Evolutionary conservation across 139 green algal species (phyloP).

Genomic region (Coelastrella sp.): DNA sequence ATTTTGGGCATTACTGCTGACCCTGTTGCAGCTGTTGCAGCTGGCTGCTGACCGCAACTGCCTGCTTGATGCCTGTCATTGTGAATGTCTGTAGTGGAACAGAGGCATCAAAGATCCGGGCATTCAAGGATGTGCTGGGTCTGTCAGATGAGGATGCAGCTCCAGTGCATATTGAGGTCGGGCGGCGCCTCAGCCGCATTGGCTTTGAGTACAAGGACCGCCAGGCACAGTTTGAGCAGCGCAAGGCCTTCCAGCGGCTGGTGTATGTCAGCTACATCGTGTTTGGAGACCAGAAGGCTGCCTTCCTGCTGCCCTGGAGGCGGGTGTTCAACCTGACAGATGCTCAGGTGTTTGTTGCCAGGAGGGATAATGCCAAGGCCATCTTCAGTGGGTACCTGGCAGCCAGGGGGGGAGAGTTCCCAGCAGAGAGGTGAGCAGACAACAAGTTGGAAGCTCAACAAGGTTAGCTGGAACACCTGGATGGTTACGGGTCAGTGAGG

Average conservation of each 20-base stretch:
- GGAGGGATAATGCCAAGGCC: conserved; percentile 83
- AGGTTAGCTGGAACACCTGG: background rate
- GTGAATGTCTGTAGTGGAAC: conserved; percentile 62
- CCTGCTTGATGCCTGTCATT: background rate
- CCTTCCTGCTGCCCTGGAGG: conserved; percentile 95
- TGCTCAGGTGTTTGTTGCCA: conserved; percentile 82
- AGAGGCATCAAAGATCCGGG: conserved; percentile 67
- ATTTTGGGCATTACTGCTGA: background rate
- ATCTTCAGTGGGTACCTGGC: conserved; percentile 78
- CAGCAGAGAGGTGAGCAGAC: conserved; percentile 69
- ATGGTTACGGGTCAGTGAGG: background rate
- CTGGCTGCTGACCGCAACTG: background rate
- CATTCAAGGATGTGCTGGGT: conserved; percentile 91
- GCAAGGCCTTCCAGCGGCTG: conserved; percentile 95
- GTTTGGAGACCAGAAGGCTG: conserved; percentile 87
- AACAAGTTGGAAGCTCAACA: background rate
- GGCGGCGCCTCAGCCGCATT: conserved; percentile 43
- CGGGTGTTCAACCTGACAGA: conserved; percentile 93
- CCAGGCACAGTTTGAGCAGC: conserved; percentile 74
- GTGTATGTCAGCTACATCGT: conserved; percentile 94
- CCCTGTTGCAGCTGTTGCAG: background rate
- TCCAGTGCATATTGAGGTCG: conserved; percentile 90
- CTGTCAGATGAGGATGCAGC: conserved; percentile 93
- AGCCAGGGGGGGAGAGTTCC: conserved; percentile 59
- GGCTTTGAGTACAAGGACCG: conserved; percentile 54